Conservation (phyloP, 768 basidiomycete genomes). For the Cystobasidium ongulense region DNA sequence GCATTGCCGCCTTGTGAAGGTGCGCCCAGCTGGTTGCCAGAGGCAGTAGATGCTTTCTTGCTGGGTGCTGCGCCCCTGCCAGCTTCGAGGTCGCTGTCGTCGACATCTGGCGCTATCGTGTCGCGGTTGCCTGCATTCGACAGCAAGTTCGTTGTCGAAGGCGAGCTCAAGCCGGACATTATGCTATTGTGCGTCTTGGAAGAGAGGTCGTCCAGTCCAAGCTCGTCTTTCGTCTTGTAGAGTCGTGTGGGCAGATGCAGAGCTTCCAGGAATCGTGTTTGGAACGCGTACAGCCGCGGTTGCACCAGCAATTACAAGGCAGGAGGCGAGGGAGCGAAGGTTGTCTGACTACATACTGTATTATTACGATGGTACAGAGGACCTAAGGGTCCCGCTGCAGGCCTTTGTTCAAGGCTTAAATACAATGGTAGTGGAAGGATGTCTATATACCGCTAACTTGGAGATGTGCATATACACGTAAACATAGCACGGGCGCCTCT, state of each 20-base stretch:
- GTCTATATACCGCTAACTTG: no score
- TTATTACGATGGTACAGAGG: neutral
- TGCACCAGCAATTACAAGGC: no score
- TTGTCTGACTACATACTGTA: neutral
- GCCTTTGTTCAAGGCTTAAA: neutral
- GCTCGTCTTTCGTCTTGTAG: no score
- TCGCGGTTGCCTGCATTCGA: neutral
- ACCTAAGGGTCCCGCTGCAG: neutral
- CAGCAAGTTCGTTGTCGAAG: constrained; percentile 14
- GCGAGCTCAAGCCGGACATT: constrained; percentile 19
- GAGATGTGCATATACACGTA: neutral
- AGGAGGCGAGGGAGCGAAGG: neutral
- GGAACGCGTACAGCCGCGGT: no score
- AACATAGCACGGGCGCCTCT: no score
- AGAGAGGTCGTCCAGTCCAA: no score
- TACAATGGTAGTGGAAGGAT: neutral
- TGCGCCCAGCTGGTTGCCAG: neutral
- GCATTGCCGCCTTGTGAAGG: neutral
- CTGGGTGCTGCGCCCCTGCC: neutral
- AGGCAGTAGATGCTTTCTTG: neutral
- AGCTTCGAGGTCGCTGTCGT: constrained; percentile 25
- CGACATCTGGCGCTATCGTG: constrained; percentile 26
- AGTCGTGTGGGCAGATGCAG: neutral
- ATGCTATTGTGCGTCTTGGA: no score
- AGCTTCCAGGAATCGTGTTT: no score